Conservation (phyloP, 1,284 basidiomycete species). For the Trametes sp. region DNA sequence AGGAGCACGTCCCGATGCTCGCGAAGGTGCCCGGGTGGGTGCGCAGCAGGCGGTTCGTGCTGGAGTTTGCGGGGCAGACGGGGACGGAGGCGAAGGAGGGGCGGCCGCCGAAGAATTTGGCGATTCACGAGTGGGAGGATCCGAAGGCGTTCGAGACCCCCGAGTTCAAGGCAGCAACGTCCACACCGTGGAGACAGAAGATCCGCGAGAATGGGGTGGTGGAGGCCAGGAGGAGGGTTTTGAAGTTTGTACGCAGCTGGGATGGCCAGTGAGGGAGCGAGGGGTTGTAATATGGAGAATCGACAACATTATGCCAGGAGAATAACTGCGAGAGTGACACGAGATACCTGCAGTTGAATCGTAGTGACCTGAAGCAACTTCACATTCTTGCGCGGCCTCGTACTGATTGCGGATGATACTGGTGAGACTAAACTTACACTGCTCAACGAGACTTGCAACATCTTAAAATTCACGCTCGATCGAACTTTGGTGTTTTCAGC, state of each 20-base stretch:
- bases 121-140: slow-evolving; percentile 45
- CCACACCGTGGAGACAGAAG: slow-evolving; percentile 43
- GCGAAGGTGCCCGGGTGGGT: slow-evolving; percentile 46
- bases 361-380: too few species aligned
- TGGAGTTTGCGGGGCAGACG: slow-evolving; percentile 35
- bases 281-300: too few species aligned
- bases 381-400: too few species aligned
- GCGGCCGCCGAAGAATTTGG: slow-evolving; percentile 42
- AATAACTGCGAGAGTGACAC: too few species aligned
- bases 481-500: slow-evolving; percentile 24
- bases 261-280: slow-evolving; percentile 3
- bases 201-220: slow-evolving; percentile 22
- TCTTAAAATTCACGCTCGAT: neutral
- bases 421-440: too few species aligned
- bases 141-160: slow-evolving; percentile 30
- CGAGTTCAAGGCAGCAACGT: slow-evolving; percentile 40
- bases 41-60: slow-evolving; percentile 43
- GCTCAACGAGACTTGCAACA: too few species aligned
- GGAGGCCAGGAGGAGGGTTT: slow-evolving; percentile 7
- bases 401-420: too few species aligned
- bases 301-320: too few species aligned
- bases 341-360: too few species aligned
- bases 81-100: slow-evolving; percentile 26
- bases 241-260: slow-evolving; percentile 25
- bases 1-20: slow-evolving; percentile 46